Percentiles rank a stretch among this genome's conserved stretches.
These are phyloP conservation scores for Cladosporium sp. DNA, from an alignment of 2,329 filamentous ascomycete species.

Conservation along the genomic window DNA sequence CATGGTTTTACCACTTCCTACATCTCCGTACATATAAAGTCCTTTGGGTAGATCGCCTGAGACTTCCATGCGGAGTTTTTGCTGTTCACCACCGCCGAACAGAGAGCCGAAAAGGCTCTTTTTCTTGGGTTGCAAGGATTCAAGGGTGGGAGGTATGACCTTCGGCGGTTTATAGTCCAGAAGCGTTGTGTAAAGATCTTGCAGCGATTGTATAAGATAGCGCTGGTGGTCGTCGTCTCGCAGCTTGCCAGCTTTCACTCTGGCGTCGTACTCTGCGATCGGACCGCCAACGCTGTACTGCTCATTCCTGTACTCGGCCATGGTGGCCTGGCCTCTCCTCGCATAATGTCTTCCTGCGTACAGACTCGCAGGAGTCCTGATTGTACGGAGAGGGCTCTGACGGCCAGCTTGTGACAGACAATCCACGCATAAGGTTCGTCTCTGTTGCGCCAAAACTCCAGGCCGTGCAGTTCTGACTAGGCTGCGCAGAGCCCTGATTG, in stretches of 20 bases:
- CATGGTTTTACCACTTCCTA: constrained; percentile 98
- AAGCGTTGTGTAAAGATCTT: constrained; percentile 83
- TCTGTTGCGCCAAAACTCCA: constrained; percentile 16
- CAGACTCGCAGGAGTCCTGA: not conserved
- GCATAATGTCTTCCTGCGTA: not conserved
- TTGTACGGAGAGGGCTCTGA: not conserved
- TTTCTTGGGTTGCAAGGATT: constrained; percentile 56
- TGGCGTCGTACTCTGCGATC: constrained; percentile 78
- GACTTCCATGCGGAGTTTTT: constrained; percentile 47
- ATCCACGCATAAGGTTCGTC: constrained; percentile 21
- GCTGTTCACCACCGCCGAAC: constrained; percentile 47
- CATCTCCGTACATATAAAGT: constrained; percentile 92
- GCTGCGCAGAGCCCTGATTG: constrained; percentile 19
- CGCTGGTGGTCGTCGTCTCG: constrained; percentile 88
- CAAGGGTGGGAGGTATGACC: constrained; percentile 71
- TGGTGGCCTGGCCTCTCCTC: constrained; percentile 21
- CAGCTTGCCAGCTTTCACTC: constrained; percentile 68
- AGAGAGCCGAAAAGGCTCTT: constrained; percentile 55
- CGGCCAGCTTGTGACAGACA: constrained; percentile 19
- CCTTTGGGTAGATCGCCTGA: constrained; percentile 76
- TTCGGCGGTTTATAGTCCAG: constrained; percentile 65
- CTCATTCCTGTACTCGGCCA: constrained; percentile 25
- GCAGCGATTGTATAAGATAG: constrained; percentile 81
- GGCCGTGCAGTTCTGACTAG: constrained; percentile 16
- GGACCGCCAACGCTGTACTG: constrained; percentile 52